These are phyloP conservation scores for Talinum fruticosum DNA, from an alignment of 148 eudicot species.

Conservation along the genomic window DNA sequence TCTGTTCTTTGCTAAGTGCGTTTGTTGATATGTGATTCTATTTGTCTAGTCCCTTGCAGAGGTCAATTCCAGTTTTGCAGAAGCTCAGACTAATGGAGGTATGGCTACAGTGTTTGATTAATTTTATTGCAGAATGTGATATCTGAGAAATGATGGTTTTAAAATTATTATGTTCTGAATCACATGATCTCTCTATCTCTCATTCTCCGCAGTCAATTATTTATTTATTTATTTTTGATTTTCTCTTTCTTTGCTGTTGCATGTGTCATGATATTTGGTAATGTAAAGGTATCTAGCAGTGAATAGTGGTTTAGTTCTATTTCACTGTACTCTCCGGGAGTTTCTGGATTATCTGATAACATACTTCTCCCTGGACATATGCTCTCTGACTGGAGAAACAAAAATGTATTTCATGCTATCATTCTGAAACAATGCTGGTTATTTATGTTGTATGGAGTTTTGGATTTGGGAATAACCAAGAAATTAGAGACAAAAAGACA, in stretches of 20 bases:
- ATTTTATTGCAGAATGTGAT: constrained; percentile 1
- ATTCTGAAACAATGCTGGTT: background rate
- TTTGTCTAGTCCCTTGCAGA: constrained; percentile 83
- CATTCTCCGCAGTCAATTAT: background rate
- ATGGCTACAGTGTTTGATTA: constrained; percentile 21
- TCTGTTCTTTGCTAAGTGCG: constrained; percentile 14
- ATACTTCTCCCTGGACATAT: background rate
- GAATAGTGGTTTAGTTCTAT: background rate
- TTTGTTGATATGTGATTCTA: constrained; percentile 28
- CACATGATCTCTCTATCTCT: background rate
- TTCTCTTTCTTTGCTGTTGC: background rate
- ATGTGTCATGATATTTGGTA: background rate
- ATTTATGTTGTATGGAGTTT: background rate
- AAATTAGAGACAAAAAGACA: background rate
- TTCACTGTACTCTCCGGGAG: background rate
- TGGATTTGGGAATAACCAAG: background rate
- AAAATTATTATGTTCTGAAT: background rate
- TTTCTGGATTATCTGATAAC: background rate
- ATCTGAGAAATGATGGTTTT: background rate
- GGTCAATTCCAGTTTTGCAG: constrained; percentile 68
- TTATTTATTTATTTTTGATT: background rate
- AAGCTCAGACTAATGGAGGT: constrained; percentile 95
- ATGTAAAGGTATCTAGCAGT: background rate
- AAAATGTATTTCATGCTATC: background rate
- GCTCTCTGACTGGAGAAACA: background rate